These are phyloP conservation scores for Parasarocladium wereldwijsianum DNA, from an alignment of 2,329 filamentous ascomycete genomes.

Conservation along the genomic window DNA sequence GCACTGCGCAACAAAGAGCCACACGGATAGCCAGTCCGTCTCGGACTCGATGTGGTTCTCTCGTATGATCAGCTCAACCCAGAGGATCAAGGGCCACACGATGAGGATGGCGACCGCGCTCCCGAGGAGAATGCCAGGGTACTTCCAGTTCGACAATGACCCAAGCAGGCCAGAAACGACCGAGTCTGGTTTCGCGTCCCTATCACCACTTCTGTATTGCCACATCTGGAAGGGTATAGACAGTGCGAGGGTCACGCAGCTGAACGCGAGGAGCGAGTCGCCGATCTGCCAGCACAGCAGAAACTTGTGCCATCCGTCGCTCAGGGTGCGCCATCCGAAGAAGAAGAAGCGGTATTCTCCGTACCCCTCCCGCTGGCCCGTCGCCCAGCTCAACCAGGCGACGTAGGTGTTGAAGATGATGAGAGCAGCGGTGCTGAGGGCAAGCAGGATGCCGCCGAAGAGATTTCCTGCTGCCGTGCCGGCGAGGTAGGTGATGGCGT, in stretches of 20 bases:
- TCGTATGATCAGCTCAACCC: slow-evolving; percentile 8
- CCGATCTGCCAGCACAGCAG: slow-evolving; percentile 8
- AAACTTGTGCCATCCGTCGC: slow-evolving; percentile 9
- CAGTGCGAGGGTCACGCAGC: slow-evolving; percentile 3
- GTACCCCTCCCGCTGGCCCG: slow-evolving; percentile 6
- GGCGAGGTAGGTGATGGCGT: slow-evolving; percentile 8
- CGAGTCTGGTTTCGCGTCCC: not conserved
- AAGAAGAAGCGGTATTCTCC: slow-evolving; percentile 10
- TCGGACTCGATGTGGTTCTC: slow-evolving; percentile 8
- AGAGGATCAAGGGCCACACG: slow-evolving; percentile 8
- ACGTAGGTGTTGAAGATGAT: slow-evolving; percentile 8
- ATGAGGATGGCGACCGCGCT: slow-evolving; percentile 6
- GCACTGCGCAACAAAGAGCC: slow-evolving; percentile 8
- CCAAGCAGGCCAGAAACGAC: not conserved
- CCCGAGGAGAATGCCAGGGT: slow-evolving; percentile 7
- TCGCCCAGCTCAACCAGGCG: slow-evolving; percentile 8
- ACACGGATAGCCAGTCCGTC: slow-evolving; percentile 8
- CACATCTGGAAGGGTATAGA: slow-evolving; percentile 2
- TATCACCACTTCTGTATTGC: not conserved
- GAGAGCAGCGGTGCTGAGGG: slow-evolving; percentile 8
- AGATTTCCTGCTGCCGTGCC: slow-evolving; percentile 8
- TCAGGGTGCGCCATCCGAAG: slow-evolving; percentile 9
- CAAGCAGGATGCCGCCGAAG: slow-evolving; percentile 6
- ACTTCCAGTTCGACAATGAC: slow-evolving; percentile 3
- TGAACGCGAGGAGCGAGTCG: slow-evolving; percentile 6